Percentiles rank a stretch among this genome's conserved stretches.
Evolutionary conservation across 441 rosid species (phyloP).

Genomic region (Populus hybrid): DNA sequence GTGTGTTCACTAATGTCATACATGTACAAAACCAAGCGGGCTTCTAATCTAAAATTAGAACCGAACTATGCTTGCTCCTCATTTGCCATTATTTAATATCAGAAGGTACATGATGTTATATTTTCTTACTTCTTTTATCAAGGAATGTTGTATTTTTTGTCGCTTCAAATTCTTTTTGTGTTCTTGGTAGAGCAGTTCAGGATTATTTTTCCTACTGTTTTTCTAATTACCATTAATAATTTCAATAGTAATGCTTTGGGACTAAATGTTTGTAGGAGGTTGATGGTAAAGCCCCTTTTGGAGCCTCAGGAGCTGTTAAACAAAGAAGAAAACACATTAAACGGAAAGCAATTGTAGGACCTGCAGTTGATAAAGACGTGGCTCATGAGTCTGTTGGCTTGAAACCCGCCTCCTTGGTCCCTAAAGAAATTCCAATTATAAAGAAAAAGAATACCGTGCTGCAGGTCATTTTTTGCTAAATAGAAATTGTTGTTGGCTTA

Average conservation of each 20-base stretch:
- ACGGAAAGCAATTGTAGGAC: constrained; percentile 68
- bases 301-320: constrained; percentile 31
- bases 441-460: constrained; percentile 80
- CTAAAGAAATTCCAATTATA: constrained; percentile 82
- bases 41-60: neutral
- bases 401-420: constrained; percentile 75
- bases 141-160: neutral
- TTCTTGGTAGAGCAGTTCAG: neutral
- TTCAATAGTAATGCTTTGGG: constrained; percentile 10
- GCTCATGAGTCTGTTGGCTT: constrained; percentile 79
- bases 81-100: neutral
- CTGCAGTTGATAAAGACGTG: constrained; percentile 75
- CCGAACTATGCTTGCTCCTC: neutral
- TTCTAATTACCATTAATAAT: neutral
- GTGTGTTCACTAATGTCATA: neutral
- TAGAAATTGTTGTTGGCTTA: neutral
- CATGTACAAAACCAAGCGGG: neutral
- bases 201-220: neutral
- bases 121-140: neutral
- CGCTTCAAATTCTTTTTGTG: neutral
- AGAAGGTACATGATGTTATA: neutral
- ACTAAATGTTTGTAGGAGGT: constrained; percentile 43
- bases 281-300: constrained; percentile 25
- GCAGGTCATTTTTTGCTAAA: constrained; percentile 48
- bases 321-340: constrained; percentile 63